Base-by-base conservation (phyloP, 768 basidiomycete species). In the Glaciozyma martinii region DNA sequence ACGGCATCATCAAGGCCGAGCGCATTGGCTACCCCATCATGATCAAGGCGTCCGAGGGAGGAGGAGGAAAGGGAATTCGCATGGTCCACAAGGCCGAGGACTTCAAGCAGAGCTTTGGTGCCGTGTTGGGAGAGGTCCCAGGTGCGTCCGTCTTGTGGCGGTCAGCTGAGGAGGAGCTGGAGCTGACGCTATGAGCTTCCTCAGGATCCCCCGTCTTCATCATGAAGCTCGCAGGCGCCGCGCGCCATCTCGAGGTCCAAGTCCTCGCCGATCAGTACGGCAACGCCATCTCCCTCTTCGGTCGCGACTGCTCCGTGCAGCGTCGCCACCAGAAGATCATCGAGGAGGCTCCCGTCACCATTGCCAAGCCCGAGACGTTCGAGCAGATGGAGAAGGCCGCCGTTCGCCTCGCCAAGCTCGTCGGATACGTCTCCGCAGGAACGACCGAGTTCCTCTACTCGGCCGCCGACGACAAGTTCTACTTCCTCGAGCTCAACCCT, bases 271-370 rank as follows among this genome's bases (percentile, higher is more conserved):
- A 99, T 79, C 95, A 99, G 77, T 99, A 99, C 76, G 95, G 95
- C 63, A 93, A 95, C 77, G 95, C 95, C 33, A 98, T 99, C 73
- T 98, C 95, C 50, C 82, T 99, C 61, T 99, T 99, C 75, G 95
- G 95, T 74, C 93, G 95, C 73, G 95, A 98, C 76, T 99, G 95
- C 77, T 99, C 95, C 62, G 95, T 99, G 55, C 95, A 99, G 78
- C 88, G 95, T 72, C 88, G 95, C 61, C 95, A 99, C 77, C 95
- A 99, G 77, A 99, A 99, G 81, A 99, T 99, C 72, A 99, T 99
- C 67, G 95, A 99, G 78, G 95, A 99, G 77, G 95, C 95, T 3
- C 95, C 95, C 13, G 94, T 99, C 43, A 98, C 94, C 6, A 98
- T 99, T 70, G 95, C 95, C 12, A 86, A 85, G 67, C 86, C 86